phyloP scores from a whole-genome alignment of 2,329 filamentous ascomycete genomes.

The Alternaria sp. region DNA sequence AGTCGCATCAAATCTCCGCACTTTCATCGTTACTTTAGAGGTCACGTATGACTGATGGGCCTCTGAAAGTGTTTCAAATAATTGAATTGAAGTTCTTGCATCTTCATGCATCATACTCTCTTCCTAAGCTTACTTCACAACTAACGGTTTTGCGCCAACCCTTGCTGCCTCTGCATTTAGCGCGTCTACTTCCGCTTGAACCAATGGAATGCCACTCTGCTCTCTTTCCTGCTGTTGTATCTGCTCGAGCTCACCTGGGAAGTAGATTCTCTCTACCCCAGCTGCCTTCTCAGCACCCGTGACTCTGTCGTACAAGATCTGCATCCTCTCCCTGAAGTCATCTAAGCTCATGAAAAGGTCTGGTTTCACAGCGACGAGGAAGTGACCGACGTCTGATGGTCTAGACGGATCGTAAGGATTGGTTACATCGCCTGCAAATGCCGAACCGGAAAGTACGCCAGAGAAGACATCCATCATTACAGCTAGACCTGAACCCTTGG shows the following conservation, averaged over 20 bases:
- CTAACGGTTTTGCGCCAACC: conserved; percentile 45
- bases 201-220: conserved; percentile 59
- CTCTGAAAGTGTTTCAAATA: no score
- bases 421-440: conserved; percentile 80
- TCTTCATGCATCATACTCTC: background rate
- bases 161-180: conserved; percentile 60
- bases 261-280: conserved; percentile 65
- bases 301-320: conserved; percentile 65
- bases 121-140: background rate
- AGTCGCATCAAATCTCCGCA: background rate
- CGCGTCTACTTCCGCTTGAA: conserved; percentile 57
- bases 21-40: background rate
- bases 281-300: conserved; percentile 61
- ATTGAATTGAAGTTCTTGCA: background rate
- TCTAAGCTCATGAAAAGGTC: conserved; percentile 76
- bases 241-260: conserved; percentile 55
- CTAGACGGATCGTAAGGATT: conserved; percentile 77
- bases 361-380: conserved; percentile 71
- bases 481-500: conserved; percentile 78
- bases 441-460: conserved; percentile 77
- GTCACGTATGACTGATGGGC: background rate
- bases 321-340: conserved; percentile 72
- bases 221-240: conserved; percentile 38
- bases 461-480: conserved; percentile 94
- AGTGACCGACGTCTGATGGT: conserved; percentile 77